phyloP scores from a whole-genome alignment of 192 early-diverging fungal species.

The Umbelopsis vinacea region DNA sequence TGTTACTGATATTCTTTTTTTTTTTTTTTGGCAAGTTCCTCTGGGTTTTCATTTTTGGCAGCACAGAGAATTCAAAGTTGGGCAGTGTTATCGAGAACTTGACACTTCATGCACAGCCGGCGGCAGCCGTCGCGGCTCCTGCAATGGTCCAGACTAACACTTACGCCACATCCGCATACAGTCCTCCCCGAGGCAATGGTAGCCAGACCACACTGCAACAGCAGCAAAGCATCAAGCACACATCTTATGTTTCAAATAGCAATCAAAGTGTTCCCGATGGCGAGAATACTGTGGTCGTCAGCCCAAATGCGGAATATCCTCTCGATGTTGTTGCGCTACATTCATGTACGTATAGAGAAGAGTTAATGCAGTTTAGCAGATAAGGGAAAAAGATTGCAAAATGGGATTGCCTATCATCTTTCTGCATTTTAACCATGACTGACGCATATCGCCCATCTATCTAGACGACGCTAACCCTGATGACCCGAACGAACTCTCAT shows the following conservation, averaged over 20 bases:
- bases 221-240: slow-evolving; percentile 5
- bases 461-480: slow-evolving; percentile 85
- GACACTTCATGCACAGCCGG: slow-evolving; percentile 41
- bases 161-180: slow-evolving; percentile 37
- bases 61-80: slow-evolving; percentile 24
- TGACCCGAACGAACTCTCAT: slow-evolving; percentile 91
- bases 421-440: too few relatives aligned
- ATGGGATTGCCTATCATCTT: slow-evolving; percentile 5
- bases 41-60: slow-evolving; percentile 28
- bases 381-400: too few relatives aligned
- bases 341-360: slow-evolving; percentile 49
- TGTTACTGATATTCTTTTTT: background rate
- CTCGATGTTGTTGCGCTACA: slow-evolving; percentile 74
- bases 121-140: slow-evolving; percentile 43
- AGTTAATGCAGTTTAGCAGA: background rate
- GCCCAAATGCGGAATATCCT: slow-evolving; percentile 51
- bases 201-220: slow-evolving; percentile 8
- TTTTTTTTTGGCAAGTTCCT: slow-evolving; percentile 23
- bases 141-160: slow-evolving; percentile 34
- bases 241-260: slow-evolving; percentile 4
- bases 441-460: background rate
- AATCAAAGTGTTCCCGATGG: slow-evolving; percentile 16
- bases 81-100: slow-evolving; percentile 43
- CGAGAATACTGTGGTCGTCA: slow-evolving; percentile 48
- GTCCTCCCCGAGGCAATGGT: slow-evolving; percentile 3